A percentile compares a stretch with the other conserved stretches of the same genome.
These are phyloP conservation scores for Phlyctochytrium planicorne DNA, from an alignment of 192 early-diverging fungal species.

Conservation along the genomic window DNA sequence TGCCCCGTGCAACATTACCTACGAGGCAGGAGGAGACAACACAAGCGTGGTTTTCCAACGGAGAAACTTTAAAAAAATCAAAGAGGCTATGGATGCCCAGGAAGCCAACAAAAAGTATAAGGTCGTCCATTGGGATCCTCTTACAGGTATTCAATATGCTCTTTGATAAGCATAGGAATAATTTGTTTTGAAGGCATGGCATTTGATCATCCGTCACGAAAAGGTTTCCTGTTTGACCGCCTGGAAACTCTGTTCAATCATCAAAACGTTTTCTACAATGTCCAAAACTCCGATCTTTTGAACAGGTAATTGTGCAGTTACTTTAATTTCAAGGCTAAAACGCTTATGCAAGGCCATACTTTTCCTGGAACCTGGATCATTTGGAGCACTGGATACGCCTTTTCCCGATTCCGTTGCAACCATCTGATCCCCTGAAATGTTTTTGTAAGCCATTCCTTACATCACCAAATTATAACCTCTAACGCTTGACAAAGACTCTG, in stretches of 20 bases:
- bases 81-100: not conserved
- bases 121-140: constrained; percentile 38
- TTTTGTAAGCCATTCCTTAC: constrained; percentile 15
- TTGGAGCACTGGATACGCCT: constrained; percentile 39
- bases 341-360: no score
- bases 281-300: constrained; percentile 32
- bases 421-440: constrained; percentile 8
- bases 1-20: constrained; percentile 8
- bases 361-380: constrained; percentile 42
- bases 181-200: constrained; percentile 11
- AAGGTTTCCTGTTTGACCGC: constrained; percentile 30
- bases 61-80: constrained; percentile 17
- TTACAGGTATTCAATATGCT: constrained; percentile 33
- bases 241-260: constrained; percentile 38
- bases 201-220: not conserved
- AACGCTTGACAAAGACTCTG: not conserved
- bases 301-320: constrained; percentile 18
- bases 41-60: constrained; percentile 5
- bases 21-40: not conserved
- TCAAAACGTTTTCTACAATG: constrained; percentile 42
- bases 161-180: no score
- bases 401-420: constrained; percentile 14
- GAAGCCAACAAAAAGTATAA: constrained; percentile 6
- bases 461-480: not conserved
- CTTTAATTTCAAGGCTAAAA: no score